These are phyloP conservation scores for Cyclanthera cordifolia DNA, from an alignment of 306 rosid species.

Conservation along the genomic window DNA sequence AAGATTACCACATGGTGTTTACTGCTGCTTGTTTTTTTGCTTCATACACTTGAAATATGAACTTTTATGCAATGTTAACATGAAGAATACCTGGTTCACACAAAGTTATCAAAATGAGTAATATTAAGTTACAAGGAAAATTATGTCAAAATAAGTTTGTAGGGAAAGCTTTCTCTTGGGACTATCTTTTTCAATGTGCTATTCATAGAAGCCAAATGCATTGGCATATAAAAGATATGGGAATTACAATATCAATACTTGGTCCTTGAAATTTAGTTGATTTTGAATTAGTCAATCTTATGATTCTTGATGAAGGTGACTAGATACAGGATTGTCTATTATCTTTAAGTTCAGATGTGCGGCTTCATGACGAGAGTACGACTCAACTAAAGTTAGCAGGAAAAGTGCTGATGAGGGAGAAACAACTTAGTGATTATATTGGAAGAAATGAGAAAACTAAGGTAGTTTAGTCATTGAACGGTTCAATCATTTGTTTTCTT, in stretches of 20 bases:
- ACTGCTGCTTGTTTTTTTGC: conserved; percentile 1
- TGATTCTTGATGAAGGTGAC: not conserved
- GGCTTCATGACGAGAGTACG: not conserved
- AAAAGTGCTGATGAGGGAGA: conserved; percentile 5
- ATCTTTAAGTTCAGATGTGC: not conserved
- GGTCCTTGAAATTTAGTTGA: not conserved
- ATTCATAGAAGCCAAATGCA: not conserved
- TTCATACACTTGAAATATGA: not conserved
- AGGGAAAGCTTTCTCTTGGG: not conserved
- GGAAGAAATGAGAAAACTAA: conserved; percentile 20
- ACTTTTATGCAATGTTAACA: not conserved
- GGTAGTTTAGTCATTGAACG: not conserved
- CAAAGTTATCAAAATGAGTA: not conserved
- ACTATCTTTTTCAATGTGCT: not conserved
- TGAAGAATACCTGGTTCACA: not conserved
- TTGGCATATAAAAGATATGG: not conserved
- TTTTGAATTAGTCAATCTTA: not conserved
- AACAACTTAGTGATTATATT: conserved; percentile 13
- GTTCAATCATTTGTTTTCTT: not conserved
- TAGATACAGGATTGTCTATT: not conserved
- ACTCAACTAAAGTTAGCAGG: conserved; percentile 14
- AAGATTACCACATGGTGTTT: not conserved
- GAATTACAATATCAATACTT: too few relatives aligned
- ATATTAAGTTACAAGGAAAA: not conserved
- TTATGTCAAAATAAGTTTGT: not conserved